A percentile compares a stretch with the other conserved stretches of the same genome.
Conservation (phyloP, 345 rosid species). For the Aquilaria malaccensis region DNA sequence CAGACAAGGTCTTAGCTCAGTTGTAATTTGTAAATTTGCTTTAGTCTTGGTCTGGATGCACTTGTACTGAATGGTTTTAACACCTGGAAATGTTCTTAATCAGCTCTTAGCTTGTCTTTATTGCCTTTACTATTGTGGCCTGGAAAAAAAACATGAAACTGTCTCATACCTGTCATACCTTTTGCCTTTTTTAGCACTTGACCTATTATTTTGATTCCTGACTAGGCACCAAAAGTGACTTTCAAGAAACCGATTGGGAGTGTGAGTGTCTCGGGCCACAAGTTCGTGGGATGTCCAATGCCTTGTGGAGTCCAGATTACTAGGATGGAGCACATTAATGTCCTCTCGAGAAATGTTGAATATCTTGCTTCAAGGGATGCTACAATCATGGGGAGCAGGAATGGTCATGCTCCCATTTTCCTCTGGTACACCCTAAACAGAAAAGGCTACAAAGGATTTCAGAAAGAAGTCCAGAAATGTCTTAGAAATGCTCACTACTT, state of each 20-base stretch:
- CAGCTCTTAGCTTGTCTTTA: too few species aligned
- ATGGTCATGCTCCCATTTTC: constrained; percentile 96
- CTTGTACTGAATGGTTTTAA: too few species aligned
- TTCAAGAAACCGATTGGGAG: constrained; percentile 96
- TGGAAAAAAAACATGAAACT: neutral
- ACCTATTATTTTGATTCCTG: constrained; percentile 10
- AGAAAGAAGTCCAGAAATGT: constrained; percentile 94
- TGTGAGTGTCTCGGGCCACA: constrained; percentile 92
- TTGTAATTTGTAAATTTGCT: too few species aligned
- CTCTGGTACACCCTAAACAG: constrained; percentile 92
- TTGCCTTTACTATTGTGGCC: too few species aligned
- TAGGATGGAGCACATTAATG: constrained; percentile 76
- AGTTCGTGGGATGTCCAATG: constrained; percentile 97
- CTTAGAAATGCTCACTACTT: constrained; percentile 88
- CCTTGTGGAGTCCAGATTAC: constrained; percentile 96
- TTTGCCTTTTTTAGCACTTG: neutral
- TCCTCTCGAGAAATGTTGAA: constrained; percentile 77
- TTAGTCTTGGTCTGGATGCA: too few species aligned
- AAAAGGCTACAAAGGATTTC: constrained; percentile 91
- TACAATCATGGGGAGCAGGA: constrained; percentile 98
- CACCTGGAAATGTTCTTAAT: too few species aligned
- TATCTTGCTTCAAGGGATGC: constrained; percentile 97
- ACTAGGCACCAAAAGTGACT: constrained; percentile 84
- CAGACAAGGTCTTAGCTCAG: too few species aligned
- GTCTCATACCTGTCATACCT: neutral